Evolutionary conservation across 345 rosid genomes (phyloP).

Genomic region (Gossypium thurberi): DNA sequence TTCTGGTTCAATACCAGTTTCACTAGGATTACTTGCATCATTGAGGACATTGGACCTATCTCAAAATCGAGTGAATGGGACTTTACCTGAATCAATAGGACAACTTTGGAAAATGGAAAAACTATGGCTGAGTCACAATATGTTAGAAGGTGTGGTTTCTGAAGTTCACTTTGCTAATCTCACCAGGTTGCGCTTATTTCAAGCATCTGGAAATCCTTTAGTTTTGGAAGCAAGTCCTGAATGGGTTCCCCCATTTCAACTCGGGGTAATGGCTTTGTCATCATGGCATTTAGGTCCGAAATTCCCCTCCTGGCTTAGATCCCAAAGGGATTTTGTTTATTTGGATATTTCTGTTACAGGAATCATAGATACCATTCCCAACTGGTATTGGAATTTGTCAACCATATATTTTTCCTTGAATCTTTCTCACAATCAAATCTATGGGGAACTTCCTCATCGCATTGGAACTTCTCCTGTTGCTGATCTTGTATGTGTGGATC

Average conservation of each 20-base stretch:
- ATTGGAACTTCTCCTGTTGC: not conserved
- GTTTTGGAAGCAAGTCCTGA: not conserved
- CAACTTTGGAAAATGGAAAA: not conserved
- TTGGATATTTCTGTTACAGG: constrained; percentile 20
- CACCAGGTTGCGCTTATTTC: constrained; percentile 6
- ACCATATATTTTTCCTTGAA: not conserved
- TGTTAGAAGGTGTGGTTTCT: constrained; percentile 15
- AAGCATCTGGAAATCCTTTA: not conserved
- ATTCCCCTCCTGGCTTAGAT: constrained; percentile 23
- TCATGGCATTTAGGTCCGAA: constrained; percentile 24
- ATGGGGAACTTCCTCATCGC: not conserved
- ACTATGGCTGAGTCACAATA: constrained; percentile 9
- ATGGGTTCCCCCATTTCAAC: constrained; percentile 20
- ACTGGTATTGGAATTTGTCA: constrained; percentile 21
- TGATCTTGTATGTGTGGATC: not conserved
- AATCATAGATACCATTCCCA: constrained; percentile 18
- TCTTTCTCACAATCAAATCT: constrained; percentile 22
- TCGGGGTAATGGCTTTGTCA: not conserved
- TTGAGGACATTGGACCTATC: constrained; percentile 8
- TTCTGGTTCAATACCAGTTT: constrained; percentile 18
- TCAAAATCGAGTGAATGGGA: constrained; percentile 13
- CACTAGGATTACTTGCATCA: constrained; percentile 7
- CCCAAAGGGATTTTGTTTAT: not conserved
- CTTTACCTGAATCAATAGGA: constrained; percentile 15
- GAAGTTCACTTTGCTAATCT: constrained; percentile 24